Evolutionary conservation across 2,329 filamentous ascomycete species (phyloP).

Genomic region (Hymenoscyphus fructigenus): DNA sequence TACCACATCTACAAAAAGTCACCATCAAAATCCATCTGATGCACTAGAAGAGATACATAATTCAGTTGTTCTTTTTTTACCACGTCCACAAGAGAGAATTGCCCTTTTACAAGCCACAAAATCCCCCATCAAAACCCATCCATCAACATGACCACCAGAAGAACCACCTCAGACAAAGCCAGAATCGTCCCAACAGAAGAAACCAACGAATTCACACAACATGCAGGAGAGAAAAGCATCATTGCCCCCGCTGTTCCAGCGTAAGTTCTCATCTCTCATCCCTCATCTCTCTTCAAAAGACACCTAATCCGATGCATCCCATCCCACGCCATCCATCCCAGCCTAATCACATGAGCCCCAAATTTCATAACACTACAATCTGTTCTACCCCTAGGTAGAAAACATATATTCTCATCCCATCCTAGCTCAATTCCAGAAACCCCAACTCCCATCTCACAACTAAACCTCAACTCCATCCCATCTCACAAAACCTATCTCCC

Average conservation of each 20-base stretch:
- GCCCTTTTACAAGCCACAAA: background rate
- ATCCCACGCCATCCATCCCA: background rate
- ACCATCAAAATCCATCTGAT: background rate
- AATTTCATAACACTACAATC: no score
- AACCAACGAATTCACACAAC: constrained; percentile 37
- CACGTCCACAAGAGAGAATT: background rate
- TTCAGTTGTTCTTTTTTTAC: background rate
- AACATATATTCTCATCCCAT: background rate
- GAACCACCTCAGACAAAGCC: constrained; percentile 67
- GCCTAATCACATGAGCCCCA: background rate
- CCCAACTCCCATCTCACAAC: no score
- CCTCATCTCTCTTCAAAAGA: background rate
- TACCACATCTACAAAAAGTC: background rate
- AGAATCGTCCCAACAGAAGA: background rate
- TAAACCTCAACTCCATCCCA: background rate
- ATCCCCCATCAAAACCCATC: background rate
- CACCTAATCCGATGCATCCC: constrained; percentile 2
- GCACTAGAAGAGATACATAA: background rate
- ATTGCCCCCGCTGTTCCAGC: constrained; percentile 80
- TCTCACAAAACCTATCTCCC: no score
- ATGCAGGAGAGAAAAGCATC: constrained; percentile 59
- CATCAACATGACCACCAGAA: constrained; percentile 64
- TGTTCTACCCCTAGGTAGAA: no score
- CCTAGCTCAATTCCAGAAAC: constrained; percentile 15
- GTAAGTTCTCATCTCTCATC: constrained; percentile 49